A percentile compares a stretch with the other conserved stretches of the same genome.
Conservation (phyloP, 2,329 filamentous ascomycete genomes). For the Neofusicoccum cordaticola region DNA sequence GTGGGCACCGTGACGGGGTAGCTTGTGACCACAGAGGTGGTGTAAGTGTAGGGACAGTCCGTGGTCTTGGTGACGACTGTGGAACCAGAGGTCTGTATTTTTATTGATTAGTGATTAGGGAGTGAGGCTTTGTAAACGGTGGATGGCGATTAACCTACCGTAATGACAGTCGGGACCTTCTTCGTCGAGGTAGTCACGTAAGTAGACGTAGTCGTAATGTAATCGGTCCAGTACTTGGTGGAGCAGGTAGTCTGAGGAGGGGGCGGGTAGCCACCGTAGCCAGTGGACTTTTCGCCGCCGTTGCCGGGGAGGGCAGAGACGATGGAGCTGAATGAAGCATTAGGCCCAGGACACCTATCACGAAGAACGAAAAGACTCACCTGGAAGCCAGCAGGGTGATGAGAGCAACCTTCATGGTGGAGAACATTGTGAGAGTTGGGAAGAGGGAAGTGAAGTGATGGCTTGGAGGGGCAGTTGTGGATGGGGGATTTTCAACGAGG, state of each 20-base stretch:
- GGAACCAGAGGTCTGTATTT: not conserved
- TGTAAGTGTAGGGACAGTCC: constrained; percentile 18
- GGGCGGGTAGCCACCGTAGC: not conserved
- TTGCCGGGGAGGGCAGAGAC: constrained; percentile 6
- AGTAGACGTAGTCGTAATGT: not conserved
- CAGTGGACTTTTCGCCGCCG: not conserved
- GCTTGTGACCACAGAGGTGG: not conserved
- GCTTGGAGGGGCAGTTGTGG: constrained; percentile 13
- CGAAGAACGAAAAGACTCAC: not conserved
- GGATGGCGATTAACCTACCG: not conserved
- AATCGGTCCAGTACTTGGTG: constrained; percentile 4
- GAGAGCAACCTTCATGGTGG: constrained; percentile 15
- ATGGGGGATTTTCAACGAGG: constrained; percentile 19
- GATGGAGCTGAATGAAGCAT: not conserved
- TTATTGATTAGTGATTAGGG: not conserved
- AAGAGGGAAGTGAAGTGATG: constrained; percentile 19
- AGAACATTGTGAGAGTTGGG: constrained; percentile 4
- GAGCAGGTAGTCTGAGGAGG: not conserved
- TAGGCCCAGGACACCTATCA: not conserved
- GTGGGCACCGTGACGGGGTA: not conserved
- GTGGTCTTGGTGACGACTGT: constrained; percentile 19
- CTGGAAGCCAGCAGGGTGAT: constrained; percentile 14
- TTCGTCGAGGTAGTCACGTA: constrained; percentile 1
- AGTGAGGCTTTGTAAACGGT: not conserved
- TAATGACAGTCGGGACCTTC: not conserved